These are phyloP conservation scores for Alnus rubra DNA, from an alignment of 306 rosid genomes.

Conservation along the genomic window DNA sequence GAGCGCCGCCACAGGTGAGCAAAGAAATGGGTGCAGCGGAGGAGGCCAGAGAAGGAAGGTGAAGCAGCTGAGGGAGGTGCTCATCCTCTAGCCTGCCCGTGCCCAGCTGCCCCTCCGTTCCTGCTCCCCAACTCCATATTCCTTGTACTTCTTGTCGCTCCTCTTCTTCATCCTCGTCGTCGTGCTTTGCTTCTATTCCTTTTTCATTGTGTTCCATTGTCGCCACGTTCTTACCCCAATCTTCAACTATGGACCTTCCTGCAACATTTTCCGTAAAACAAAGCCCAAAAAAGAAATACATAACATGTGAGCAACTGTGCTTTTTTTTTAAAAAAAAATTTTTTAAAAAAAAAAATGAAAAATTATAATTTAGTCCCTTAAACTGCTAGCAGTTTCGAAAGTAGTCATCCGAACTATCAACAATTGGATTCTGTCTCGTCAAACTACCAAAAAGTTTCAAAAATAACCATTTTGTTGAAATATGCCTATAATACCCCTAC, in stretches of 20 bases:
- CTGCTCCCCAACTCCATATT: conserved; percentile 98
- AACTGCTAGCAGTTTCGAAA: no score
- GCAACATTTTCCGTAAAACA: no score
- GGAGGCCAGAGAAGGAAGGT: conserved; percentile 32
- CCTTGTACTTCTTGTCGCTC: conserved; percentile 21
- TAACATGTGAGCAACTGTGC: no score
- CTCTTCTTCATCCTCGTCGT: neutral
- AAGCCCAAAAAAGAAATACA: no score
- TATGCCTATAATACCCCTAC: no score
- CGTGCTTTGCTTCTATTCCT: conserved; percentile 3
- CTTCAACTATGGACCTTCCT: neutral
- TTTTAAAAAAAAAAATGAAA: no score
- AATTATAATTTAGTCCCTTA: no score
- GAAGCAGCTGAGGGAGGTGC: conserved; percentile 61
- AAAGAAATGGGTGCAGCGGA: conserved; percentile 43
- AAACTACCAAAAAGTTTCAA: no score
- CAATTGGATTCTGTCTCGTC: no score
- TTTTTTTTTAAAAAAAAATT: no score
- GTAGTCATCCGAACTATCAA: no score
- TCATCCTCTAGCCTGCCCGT: conserved; percentile 60
- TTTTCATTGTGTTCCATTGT: conserved; percentile 27
- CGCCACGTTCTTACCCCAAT: neutral
- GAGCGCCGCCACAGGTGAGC: conserved; percentile 92
- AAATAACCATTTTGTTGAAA: no score
- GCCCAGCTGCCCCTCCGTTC: conserved; percentile 86